Evolutionary conservation across 176 grass and related monocot species (phyloP).

Genomic region (Carex parvula): DNA sequence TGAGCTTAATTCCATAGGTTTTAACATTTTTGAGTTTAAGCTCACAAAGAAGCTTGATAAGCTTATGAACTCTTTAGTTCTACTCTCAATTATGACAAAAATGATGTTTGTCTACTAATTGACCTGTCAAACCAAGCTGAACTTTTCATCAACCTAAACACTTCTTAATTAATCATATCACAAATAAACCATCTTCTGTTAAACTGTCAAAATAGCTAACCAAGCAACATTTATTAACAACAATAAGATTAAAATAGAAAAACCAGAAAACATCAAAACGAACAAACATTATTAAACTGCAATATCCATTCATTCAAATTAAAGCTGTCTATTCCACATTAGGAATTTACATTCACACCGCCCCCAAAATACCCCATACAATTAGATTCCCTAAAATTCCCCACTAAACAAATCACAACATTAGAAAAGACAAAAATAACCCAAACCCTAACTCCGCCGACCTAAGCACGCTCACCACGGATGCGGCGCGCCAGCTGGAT

Average conservation of each 20-base stretch:
- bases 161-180: no score
- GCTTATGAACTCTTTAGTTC: no score
- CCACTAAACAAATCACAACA: slow-evolving; percentile 10
- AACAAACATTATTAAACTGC: neutral
- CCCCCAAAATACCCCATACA: neutral
- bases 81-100: no score
- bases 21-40: no score
- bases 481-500: slow-evolving; percentile 24
- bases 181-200: no score
- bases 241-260: neutral
- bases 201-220: neutral
- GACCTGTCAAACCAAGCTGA: no score
- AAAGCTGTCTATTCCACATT: slow-evolving; percentile 22
- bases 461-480: slow-evolving; percentile 24
- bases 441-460: neutral
- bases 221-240: neutral
- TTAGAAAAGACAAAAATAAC: neutral
- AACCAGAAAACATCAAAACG: neutral
- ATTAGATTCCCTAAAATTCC: neutral
- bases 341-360: slow-evolving; percentile 22
- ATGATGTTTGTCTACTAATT: no score
- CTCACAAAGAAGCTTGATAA: no score
- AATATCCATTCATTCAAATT: neutral
- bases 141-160: no score
- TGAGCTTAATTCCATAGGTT: no score